phyloP scores from a whole-genome alignment of 306 rosid genomes.

The Hippophae gyantsensis region DNA sequence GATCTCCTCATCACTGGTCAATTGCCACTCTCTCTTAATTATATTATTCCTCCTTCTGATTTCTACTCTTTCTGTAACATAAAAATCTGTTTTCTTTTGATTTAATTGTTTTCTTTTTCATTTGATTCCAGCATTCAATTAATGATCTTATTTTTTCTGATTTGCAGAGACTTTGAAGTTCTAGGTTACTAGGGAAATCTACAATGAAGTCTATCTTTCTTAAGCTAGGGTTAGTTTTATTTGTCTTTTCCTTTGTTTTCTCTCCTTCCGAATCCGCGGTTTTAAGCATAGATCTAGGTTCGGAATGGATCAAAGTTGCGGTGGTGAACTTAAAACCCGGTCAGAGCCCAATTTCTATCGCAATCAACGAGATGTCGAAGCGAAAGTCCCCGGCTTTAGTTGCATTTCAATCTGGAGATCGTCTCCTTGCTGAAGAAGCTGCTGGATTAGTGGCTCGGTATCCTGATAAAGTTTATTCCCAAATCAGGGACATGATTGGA shows the following conservation, averaged over 20 bases:
- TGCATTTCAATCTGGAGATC: slow-evolving; percentile 69
- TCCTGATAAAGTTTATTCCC: slow-evolving; percentile 78
- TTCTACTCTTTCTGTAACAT: not conserved
- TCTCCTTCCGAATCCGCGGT: slow-evolving; percentile 81
- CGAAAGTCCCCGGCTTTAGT: slow-evolving; percentile 79
- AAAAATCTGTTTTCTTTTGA: not conserved
- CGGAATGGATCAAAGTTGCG: slow-evolving; percentile 84
- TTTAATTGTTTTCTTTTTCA: too few species aligned
- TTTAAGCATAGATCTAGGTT: slow-evolving; percentile 93
- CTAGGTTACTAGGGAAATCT: slow-evolving; percentile 11
- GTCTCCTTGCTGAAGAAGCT: slow-evolving; percentile 86
- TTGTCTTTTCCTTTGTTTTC: slow-evolving; percentile 23
- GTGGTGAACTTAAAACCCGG: slow-evolving; percentile 96
- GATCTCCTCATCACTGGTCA: slow-evolving; percentile 37
- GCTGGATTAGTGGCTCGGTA: slow-evolving; percentile 81
- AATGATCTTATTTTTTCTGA: slow-evolving; percentile 6
- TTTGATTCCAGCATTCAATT: not conserved
- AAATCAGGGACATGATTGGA: slow-evolving; percentile 66
- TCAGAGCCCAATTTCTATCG: slow-evolving; percentile 78
- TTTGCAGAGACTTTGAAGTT: slow-evolving; percentile 26
- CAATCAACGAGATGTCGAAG: slow-evolving; percentile 95
- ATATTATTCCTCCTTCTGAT: not conserved
- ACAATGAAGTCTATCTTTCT: slow-evolving; percentile 50
- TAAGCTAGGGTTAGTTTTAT: slow-evolving; percentile 39
- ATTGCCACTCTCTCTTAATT: not conserved